Conservation (phyloP, 2,329 filamentous ascomycete species). For the Leptographium wingfieldii region DNA sequence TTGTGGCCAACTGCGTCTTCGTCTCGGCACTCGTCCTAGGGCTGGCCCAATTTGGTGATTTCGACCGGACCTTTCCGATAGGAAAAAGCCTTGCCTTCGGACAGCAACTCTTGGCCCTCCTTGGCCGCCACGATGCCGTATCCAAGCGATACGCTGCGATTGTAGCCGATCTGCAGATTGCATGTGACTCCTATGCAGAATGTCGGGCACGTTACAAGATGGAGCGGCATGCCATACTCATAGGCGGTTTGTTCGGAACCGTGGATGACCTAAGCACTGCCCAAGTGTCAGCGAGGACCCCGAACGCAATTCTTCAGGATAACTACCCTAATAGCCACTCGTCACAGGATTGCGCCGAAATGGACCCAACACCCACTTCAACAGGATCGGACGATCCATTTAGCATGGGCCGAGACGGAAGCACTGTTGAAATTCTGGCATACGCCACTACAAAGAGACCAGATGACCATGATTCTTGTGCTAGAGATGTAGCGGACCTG, state of each 20-base stretch:
- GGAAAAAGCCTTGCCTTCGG: constrained; percentile 16
- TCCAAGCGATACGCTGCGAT: constrained; percentile 14
- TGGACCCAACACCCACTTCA: background rate
- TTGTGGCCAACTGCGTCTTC: constrained; percentile 32
- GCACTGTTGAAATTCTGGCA: background rate
- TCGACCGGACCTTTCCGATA: constrained; percentile 23
- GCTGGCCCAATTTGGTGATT: constrained; percentile 30
- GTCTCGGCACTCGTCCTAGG: constrained; percentile 31
- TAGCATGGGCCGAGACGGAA: background rate
- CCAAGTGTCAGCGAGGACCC: background rate
- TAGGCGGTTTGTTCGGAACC: constrained; percentile 16
- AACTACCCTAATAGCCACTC: background rate
- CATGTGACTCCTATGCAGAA: constrained; percentile 15
- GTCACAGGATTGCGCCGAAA: background rate
- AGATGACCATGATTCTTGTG: background rate
- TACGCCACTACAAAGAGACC: background rate
- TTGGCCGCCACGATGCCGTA: constrained; percentile 15
- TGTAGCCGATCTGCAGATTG: constrained; percentile 13
- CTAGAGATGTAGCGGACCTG: background rate
- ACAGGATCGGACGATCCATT: background rate
- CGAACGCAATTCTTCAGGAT: background rate
- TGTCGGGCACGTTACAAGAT: constrained; percentile 13
- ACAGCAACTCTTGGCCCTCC: constrained; percentile 14
- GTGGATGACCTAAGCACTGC: constrained; percentile 7
- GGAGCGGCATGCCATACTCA: constrained; percentile 14